Percentiles rank a stretch among this genome's conserved stretches.
Evolutionary conservation across 345 rosid genomes (phyloP).

Genomic region (Microthlaspi erraticum): DNA sequence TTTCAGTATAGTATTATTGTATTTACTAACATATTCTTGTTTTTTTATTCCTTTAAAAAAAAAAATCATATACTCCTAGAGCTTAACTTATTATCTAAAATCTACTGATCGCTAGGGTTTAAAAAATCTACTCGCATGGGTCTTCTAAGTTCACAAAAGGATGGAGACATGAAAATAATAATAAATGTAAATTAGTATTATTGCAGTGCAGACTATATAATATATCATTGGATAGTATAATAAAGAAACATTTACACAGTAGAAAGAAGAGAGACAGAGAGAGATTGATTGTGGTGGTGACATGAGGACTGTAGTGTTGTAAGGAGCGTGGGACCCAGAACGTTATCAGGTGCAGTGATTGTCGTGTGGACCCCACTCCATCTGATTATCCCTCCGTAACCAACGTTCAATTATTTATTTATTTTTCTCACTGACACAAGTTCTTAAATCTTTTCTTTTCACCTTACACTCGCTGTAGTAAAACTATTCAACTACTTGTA

Average conservation of each 20-base stretch:
- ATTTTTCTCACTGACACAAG: neutral
- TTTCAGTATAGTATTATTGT: too few relatives aligned
- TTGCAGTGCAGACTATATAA: constrained; percentile 26
- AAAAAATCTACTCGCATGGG: neutral
- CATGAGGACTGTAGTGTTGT: constrained; percentile 42
- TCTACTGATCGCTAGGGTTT: neutral
- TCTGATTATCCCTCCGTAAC: constrained; percentile 36
- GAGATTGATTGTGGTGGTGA: constrained; percentile 45
- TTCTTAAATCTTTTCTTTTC: too few relatives aligned
- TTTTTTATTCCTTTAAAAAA: too few relatives aligned
- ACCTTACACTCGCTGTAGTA: neutral
- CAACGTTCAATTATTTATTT: constrained; percentile 32
- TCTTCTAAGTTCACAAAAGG: neutral
- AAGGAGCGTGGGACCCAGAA: constrained; percentile 36
- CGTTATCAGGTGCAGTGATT: constrained; percentile 45
- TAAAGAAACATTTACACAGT: constrained; percentile 7
- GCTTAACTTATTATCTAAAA: neutral
- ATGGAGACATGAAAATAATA: constrained; percentile 14
- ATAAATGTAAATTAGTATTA: constrained; percentile 24
- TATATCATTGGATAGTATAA: constrained; percentile 17
- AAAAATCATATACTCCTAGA: neutral
- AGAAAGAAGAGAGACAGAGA: constrained; percentile 30
- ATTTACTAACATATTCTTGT: too few relatives aligned
- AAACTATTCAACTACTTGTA: neutral
- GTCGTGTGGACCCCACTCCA: constrained; percentile 40